These are phyloP conservation scores for Melampsora americana DNA, from an alignment of 1,284 basidiomycete species.

Conservation along the genomic window DNA sequence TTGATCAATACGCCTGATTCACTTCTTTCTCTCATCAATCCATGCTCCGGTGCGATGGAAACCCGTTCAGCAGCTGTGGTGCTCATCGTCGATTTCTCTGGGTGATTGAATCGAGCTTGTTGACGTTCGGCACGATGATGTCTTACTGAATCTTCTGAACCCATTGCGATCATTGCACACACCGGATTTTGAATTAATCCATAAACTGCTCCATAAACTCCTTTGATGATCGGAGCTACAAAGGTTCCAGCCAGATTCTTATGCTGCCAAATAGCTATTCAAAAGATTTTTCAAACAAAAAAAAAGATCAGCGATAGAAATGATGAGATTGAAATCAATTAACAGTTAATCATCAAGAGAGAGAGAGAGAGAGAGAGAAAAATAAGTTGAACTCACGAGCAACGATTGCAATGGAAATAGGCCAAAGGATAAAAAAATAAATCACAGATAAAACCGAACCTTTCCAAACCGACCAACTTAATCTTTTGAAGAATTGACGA, in stretches of 20 bases:
- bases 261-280: constrained; percentile 30
- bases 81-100: constrained; percentile 26
- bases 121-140: constrained; percentile 35
- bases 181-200: constrained; percentile 38
- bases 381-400: constrained; percentile 46
- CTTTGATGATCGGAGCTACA: constrained; percentile 40
- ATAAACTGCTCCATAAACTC: constrained; percentile 34
- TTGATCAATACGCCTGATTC: neutral
- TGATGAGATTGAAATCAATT: neutral
- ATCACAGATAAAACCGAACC: constrained; percentile 54
- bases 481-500: constrained; percentile 46
- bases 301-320: neutral
- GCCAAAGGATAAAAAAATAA: constrained; percentile 56
- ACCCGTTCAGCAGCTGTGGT: constrained; percentile 40
- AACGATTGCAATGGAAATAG: constrained; percentile 53
- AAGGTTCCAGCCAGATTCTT: constrained; percentile 28
- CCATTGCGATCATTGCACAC: constrained; percentile 43
- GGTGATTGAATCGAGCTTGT: constrained; percentile 24
- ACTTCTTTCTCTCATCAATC: neutral
- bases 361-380: too few relatives aligned
- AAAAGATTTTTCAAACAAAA: too few relatives aligned
- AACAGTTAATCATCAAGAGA: too few relatives aligned
- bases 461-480: constrained; percentile 53
- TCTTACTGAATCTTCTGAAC: constrained; percentile 37
- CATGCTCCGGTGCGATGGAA: neutral